phyloP scores from a whole-genome alignment of 129 eudicot genomes.

The Chrysanthemum lavandulifolium region DNA sequence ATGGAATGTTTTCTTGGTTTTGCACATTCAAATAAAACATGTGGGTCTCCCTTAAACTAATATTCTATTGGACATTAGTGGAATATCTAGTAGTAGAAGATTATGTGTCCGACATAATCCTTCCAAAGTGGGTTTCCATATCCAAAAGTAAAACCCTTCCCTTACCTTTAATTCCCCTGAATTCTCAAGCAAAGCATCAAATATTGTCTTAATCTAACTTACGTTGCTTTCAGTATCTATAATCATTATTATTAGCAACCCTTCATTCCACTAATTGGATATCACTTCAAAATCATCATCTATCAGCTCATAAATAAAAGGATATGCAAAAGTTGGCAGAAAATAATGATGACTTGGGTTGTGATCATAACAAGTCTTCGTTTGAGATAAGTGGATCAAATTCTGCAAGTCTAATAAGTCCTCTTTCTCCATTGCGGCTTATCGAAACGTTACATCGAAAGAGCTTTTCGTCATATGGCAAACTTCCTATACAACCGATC shows the following conservation, averaged over 20 bases:
- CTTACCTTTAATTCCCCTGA: background rate
- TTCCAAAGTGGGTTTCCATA: background rate
- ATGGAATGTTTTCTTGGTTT: too few species aligned
- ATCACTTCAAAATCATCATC: background rate
- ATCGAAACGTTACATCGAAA: slow-evolving; percentile 44
- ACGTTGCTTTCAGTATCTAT: background rate
- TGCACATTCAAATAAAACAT: too few species aligned
- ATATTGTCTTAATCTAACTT: background rate
- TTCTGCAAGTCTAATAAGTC: slow-evolving; percentile 15
- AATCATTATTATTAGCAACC: background rate
- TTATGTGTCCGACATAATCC: background rate
- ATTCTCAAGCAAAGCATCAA: background rate
- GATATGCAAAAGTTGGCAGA: slow-evolving; percentile 44
- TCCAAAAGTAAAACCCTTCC: background rate
- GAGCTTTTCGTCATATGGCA: slow-evolving; percentile 60
- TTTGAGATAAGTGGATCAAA: slow-evolving; percentile 35
- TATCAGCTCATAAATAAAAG: background rate
- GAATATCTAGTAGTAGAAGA: background rate
- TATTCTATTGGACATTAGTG: background rate
- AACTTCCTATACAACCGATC: slow-evolving; percentile 66
- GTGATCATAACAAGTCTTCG: slow-evolving; percentile 20
- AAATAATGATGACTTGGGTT: slow-evolving; percentile 18
- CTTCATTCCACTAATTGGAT: background rate
- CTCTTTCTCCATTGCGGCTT: slow-evolving; percentile 35
- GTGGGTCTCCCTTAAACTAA: too few species aligned